Evolutionary conservation across 1,139 yeast genomes (phyloP), one percentile per base, ranked within the genome.

Genomic region (Yamadazyma dushanensis): DNA sequence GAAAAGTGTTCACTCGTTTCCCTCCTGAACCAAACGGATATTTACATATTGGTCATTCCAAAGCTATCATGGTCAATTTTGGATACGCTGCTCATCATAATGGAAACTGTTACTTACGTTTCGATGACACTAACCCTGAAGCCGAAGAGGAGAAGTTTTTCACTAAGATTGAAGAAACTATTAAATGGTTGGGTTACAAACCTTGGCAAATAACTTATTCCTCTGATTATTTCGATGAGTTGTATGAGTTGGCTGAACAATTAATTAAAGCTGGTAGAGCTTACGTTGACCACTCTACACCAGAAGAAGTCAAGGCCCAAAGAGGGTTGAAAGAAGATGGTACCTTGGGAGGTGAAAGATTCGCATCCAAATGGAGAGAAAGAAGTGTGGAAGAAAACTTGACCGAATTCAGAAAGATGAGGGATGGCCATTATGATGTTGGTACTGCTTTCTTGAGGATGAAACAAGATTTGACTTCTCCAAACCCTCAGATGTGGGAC

Each of bases 401-500:
- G 54, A 57, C 57, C 27, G 89, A 86, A 59, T 94, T 94, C 64
- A 77, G 96, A 58, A 80, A 75, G 42, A 94, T 94, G 99, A 80
- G 83, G 55, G 88, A 86, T 53, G 98, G 98, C 30, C 70, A 73
- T 47, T 94, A 85, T 64, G 73, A 76, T 48, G 89, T 89, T 29
- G 97, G 97, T 46, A 88, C 87, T 58, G 97, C 96, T 21, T 88
- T 90, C 4, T 73, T 94, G 56, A 82, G 99, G 67, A 92, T 94
- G 98, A 92, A 92, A 61, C 97, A 88, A 71, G 96, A 92, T 58
- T 69, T 92, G 46, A 60, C 63, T n/a, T 85, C 94, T 25, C 95
- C 96, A 47, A 86, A 88, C 49, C 98, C 98, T 15, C 98, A 92
- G 67, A 94, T 94, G 98, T 94, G 99, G 98, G 99, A 94, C 63